Evolutionary conservation across 1,284 basidiomycete genomes (phyloP).

Genomic region (Marasmius oreades): DNA sequence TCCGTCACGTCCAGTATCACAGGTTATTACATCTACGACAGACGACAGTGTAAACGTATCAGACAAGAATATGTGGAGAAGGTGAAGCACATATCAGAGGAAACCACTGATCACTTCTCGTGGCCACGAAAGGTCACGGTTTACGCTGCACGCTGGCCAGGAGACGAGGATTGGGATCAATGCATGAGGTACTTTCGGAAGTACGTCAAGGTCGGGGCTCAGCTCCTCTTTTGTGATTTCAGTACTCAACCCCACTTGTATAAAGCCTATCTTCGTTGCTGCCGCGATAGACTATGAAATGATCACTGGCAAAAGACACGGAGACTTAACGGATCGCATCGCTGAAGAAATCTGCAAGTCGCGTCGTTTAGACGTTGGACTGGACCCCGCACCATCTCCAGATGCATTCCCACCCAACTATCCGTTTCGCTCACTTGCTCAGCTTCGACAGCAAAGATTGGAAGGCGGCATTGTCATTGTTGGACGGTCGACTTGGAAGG

Average conservation of each 20-base stretch:
- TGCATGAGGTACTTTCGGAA: constrained; percentile 87
- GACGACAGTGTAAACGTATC: constrained; percentile 73
- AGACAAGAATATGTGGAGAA: constrained; percentile 76
- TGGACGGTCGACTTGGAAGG: constrained; percentile 92
- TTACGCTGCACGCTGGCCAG: constrained; percentile 88
- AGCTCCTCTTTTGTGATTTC: constrained; percentile 17
- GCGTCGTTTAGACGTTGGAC: constrained; percentile 55
- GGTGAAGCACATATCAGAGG: constrained; percentile 75
- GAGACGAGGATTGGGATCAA: constrained; percentile 90
- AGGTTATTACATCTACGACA: constrained; percentile 84
- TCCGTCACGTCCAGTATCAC: constrained; percentile 67
- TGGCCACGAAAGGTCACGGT: constrained; percentile 82
- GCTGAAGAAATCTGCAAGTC: constrained; percentile 63
- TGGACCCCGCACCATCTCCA: constrained; percentile 60
- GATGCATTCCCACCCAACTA: constrained; percentile 31
- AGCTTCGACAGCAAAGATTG: constrained; percentile 60
- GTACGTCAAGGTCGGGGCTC: constrained; percentile 84
- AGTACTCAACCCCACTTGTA: constrained; percentile 10
- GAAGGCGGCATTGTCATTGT: constrained; percentile 84
- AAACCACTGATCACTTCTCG: constrained; percentile 64
- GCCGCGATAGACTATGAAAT: constrained; percentile 93
- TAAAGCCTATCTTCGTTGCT: constrained; percentile 88
- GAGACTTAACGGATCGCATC: constrained; percentile 77
- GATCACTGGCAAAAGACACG: constrained; percentile 78
- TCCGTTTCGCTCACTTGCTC: constrained; percentile 43